Conservation (phyloP, 305 asterid species). For the Plantago coronopus region DNA sequence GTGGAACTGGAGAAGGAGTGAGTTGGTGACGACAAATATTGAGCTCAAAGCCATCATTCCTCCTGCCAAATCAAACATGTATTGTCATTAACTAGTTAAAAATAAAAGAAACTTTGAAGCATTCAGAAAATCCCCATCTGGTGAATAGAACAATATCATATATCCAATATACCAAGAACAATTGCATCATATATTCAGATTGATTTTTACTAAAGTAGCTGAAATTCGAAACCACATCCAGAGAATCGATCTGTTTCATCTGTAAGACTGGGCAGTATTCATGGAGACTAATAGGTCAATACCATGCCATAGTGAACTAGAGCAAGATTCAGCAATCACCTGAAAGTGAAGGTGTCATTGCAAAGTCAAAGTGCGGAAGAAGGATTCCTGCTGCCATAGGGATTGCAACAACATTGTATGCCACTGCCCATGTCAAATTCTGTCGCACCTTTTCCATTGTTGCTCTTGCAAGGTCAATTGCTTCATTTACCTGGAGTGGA, state of each 20-base stretch:
- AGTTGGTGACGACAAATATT: constrained; percentile 77
- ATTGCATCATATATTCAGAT: too few relatives aligned
- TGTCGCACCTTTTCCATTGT: constrained; percentile 93
- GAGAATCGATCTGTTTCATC: not conserved
- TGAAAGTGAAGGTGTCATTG: constrained; percentile 97
- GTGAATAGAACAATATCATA: too few relatives aligned
- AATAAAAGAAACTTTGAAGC: not conserved
- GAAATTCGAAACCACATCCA: too few relatives aligned
- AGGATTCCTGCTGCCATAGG: constrained; percentile 94
- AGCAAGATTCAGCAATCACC: constrained; percentile 35
- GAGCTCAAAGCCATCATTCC: constrained; percentile 98
- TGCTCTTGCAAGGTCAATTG: constrained; percentile 86
- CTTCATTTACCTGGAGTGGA: constrained; percentile 71
- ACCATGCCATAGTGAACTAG: too few relatives aligned
- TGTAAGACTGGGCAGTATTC: not conserved
- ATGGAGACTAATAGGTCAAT: not conserved
- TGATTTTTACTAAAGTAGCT: too few relatives aligned
- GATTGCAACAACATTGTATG: constrained; percentile 74
- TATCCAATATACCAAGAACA: too few relatives aligned
- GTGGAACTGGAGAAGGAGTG: constrained; percentile 78
- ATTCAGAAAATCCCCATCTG: not conserved
- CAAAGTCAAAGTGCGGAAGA: constrained; percentile 89
- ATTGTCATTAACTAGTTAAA: too few relatives aligned
- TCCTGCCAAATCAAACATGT: constrained; percentile 40
- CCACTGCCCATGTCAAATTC: constrained; percentile 91